A percentile compares a stretch with the other conserved stretches of the same genome.
Evolutionary conservation across 192 early-diverging fungal genomes (phyloP).

Genomic region (Umbelopsis vinacea): DNA sequence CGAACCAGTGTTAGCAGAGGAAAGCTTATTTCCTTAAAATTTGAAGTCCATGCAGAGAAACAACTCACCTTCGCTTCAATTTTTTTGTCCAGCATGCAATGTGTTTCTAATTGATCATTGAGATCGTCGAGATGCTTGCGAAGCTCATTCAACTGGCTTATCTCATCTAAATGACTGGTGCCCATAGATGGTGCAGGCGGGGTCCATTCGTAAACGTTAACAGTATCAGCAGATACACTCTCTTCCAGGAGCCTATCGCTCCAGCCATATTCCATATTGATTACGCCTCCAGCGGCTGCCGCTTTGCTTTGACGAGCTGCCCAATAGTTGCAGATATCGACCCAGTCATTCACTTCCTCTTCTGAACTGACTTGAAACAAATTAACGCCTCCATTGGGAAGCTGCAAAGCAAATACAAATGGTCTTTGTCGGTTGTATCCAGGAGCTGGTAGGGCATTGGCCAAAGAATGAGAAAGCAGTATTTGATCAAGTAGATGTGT

Average conservation of each 20-base stretch:
- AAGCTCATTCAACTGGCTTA: slow-evolving; percentile 63
- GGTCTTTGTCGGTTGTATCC: slow-evolving; percentile 80
- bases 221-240: slow-evolving; percentile 21
- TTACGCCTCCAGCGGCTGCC: slow-evolving; percentile 68
- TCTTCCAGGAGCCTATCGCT: slow-evolving; percentile 33
- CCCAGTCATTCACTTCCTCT: slow-evolving; percentile 77
- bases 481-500: slow-evolving; percentile 50
- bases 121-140: slow-evolving; percentile 67
- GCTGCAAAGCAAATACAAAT: slow-evolving; percentile 86
- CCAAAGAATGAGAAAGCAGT: slow-evolving; percentile 78
- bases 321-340: slow-evolving; percentile 77
- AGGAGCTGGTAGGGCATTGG: slow-evolving; percentile 82
- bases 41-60: background rate
- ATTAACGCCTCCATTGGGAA: slow-evolving; percentile 80
- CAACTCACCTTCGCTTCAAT: slow-evolving; percentile 42
- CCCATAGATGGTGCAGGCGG: slow-evolving; percentile 53
- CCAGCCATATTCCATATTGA: slow-evolving; percentile 82
- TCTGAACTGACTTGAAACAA: slow-evolving; percentile 81
- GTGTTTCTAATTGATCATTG: slow-evolving; percentile 70
- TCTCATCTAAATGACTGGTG: slow-evolving; percentile 41
- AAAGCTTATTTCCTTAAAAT: background rate
- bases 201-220: slow-evolving; percentile 51
- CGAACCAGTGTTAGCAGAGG: too few relatives aligned
- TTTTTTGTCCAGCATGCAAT: slow-evolving; percentile 61
- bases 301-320: slow-evolving; percentile 77